phyloP scores from a whole-genome alignment of 805 yeast species.

The Pichia eremophila region DNA sequence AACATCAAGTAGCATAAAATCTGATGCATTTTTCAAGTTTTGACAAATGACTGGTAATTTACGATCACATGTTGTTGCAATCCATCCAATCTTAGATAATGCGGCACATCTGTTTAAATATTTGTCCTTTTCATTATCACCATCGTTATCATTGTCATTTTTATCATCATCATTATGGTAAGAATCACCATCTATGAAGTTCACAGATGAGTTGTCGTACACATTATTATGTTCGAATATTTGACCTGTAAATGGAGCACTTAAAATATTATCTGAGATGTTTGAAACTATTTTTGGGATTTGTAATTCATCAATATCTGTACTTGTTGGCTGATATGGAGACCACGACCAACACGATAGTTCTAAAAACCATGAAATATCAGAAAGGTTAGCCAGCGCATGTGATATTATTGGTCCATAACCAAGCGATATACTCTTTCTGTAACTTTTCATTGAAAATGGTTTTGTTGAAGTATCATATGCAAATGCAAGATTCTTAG shows the following conservation, averaged over 20 bases:
- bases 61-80: conserved; percentile 56
- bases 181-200: neutral
- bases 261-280: neutral
- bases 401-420: conserved; percentile 53
- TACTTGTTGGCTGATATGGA: conserved; percentile 37
- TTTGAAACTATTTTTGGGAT: neutral
- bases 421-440: conserved; percentile 44
- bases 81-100: conserved; percentile 44
- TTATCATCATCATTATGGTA: neutral
- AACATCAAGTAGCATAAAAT: conserved; percentile 34
- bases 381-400: conserved; percentile 19
- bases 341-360: conserved; percentile 70
- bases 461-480: conserved; percentile 29
- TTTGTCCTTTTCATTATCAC: conserved; percentile 13
- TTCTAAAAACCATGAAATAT: conserved; percentile 26
- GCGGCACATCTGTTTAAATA: conserved; percentile 33
- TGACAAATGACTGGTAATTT: conserved; percentile 49
- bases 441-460: conserved; percentile 32
- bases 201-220: neutral
- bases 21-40: conserved; percentile 27
- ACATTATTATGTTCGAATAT: neutral
- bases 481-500: conserved; percentile 15
- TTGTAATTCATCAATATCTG: conserved; percentile 3
- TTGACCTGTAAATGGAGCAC: neutral
- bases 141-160: neutral